These are phyloP conservation scores for Coprinopsis marcescibilis DNA, from an alignment of 768 basidiomycete species.

Conservation along the genomic window DNA sequence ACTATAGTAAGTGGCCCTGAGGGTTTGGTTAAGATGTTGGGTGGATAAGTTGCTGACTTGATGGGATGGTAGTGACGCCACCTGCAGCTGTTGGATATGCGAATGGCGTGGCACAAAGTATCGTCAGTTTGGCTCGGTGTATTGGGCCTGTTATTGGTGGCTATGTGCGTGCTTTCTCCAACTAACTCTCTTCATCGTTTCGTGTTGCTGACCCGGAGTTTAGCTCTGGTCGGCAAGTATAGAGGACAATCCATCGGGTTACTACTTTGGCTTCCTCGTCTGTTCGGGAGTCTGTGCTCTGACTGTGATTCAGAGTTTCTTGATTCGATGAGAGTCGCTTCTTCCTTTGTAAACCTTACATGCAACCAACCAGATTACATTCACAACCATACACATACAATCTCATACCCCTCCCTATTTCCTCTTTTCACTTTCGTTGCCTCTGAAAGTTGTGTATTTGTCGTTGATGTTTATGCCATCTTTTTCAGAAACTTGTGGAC, in stretches of 20 bases:
- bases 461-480: too few species aligned
- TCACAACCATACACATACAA: too few species aligned
- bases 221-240: conserved; percentile 76
- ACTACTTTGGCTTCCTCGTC: conserved; percentile 67
- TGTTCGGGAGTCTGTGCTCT: conserved; percentile 57
- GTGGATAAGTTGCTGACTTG: conserved; percentile 7
- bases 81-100: conserved; percentile 84
- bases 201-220: conserved; percentile 9
- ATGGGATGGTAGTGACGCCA: conserved; percentile 77
- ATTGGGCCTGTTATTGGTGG: conserved; percentile 83
- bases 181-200: neutral
- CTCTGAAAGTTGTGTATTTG: too few species aligned
- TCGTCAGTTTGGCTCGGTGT: conserved; percentile 90
- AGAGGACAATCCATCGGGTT: conserved; percentile 61
- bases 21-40: neutral
- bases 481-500: too few species aligned
- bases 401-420: too few species aligned
- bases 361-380: too few species aligned
- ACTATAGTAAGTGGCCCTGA: conserved; percentile 53
- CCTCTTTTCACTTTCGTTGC: too few species aligned
- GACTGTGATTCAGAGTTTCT: conserved; percentile 64
- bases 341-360: too few species aligned
- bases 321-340: conserved; percentile 68
- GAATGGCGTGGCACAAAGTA: conserved; percentile 94
- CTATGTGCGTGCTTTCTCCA: conserved; percentile 44